Evolutionary conservation across 352 stramenopile species (phyloP).

Genomic region (Phytophthora kernoviae): DNA sequence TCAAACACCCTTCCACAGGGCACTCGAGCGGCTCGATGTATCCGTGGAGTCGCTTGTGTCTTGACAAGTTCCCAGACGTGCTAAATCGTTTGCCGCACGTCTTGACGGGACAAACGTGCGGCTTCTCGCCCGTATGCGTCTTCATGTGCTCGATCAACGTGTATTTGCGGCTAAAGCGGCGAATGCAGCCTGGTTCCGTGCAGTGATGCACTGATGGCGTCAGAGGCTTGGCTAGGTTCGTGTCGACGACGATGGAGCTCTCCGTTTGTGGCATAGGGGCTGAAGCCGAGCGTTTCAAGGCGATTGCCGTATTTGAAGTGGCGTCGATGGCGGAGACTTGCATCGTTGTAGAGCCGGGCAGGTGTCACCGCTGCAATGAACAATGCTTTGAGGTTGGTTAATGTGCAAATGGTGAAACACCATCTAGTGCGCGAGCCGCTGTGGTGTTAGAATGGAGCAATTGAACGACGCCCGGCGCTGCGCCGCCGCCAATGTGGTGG

Average conservation of each 20-base stretch:
- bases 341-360: conserved; percentile 18
- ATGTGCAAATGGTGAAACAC: conserved; percentile 18
- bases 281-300: conserved; percentile 16
- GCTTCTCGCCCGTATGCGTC: conserved; percentile 59
- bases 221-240: conserved; percentile 5
- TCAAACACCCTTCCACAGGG: conserved; percentile 39
- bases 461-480: conserved; percentile 18
- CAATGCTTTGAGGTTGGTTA: neutral
- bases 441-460: conserved; percentile 23
- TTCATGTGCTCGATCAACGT: conserved; percentile 59
- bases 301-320: conserved; percentile 5
- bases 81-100: conserved; percentile 58
- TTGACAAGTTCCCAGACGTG: conserved; percentile 59
- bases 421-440: neutral
- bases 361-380: neutral
- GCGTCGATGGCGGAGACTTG: conserved; percentile 1
- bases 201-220: conserved; percentile 19
- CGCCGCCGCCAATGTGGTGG: conserved; percentile 19
- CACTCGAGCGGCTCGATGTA: conserved; percentile 46
- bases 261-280: conserved; percentile 13
- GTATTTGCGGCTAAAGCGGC: conserved; percentile 53
- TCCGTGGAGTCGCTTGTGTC: conserved; percentile 56
- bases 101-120: conserved; percentile 42
- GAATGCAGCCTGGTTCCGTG: conserved; percentile 26
- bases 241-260: conserved; percentile 1